Conservation (phyloP, 2,329 filamentous ascomycete species). For the Penicillium nordicum region DNA sequence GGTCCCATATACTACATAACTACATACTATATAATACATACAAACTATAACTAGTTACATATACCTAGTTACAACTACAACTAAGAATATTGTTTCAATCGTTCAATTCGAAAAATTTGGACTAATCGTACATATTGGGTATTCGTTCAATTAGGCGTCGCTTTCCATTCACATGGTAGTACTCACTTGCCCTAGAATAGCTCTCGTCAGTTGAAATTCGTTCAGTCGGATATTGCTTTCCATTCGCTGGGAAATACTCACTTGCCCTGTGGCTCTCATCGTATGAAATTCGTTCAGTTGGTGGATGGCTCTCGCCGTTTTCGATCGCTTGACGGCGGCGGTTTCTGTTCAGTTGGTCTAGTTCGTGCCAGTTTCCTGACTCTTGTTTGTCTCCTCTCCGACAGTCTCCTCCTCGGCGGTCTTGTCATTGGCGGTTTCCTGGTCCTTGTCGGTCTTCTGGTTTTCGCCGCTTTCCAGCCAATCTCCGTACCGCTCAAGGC, state of each 20-base stretch:
- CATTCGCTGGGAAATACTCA: background rate
- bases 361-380: background rate
- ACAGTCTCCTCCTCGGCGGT: background rate
- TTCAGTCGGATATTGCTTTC: background rate
- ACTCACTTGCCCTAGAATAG: background rate
- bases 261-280: background rate
- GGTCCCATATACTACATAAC: background rate
- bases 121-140: background rate
- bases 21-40: background rate
- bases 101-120: background rate
- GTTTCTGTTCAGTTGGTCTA: background rate
- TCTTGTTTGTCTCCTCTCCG: background rate
- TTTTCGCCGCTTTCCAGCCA: conserved; percentile 41
- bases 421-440: background rate
- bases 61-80: background rate
- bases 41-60: no score
- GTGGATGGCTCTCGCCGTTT: background rate
- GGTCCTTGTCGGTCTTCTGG: background rate
- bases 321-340: background rate
- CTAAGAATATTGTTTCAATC: background rate
- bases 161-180: background rate
- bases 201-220: background rate
- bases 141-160: background rate
- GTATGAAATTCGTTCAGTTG: background rate
- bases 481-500: conserved; percentile 49